Evolutionary conservation across 345 rosid genomes (phyloP), one percentile per base, ranked within the genome.

Genomic region (Lepidium didymum): DNA sequence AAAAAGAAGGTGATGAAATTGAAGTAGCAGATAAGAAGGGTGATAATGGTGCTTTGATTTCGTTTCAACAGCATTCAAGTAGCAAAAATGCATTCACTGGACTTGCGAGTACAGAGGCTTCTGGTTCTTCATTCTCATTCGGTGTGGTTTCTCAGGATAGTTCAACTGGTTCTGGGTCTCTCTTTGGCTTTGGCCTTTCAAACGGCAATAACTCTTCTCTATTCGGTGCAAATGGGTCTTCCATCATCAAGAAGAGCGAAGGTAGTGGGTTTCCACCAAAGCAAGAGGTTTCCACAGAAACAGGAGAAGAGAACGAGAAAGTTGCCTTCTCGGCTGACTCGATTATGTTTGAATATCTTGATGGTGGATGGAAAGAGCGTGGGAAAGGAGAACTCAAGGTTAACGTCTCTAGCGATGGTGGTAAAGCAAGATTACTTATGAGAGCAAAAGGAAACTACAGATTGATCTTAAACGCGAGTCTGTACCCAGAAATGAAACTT

Each of bases 371-470:
- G 99, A 94, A 89, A 84, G 99, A 94, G 77, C 96, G 99, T 11
- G 99, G 99, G 6, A 91, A 94, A 82, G 97, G 99, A 70, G 99
- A 84, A 62, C 68, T 91, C 49, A 94, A 86, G 79, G 91, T 94
- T 69, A 91, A 94, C 36, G 88, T 91, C 7, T 81, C 87, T 1
- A 80, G 87, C 42, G 23, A 73, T 4, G 95, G 78, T 13, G 87
- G 82, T 64, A 87, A 64, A 72, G 91, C 88, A 44, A 87, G 99
- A 56, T 65, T 94, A 18, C 73, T 94, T 5, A 94, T 94, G 99
- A 87, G 99, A 81, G 79, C 95, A 29, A 84, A 79, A 79, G 99
- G 99, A 62, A 89, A 94, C 79, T 86, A 81, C 82, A 81, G 97
- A 81, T 76, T 94, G 79, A 85, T 91, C 67, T 71, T 94, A 74